These are phyloP conservation scores for Lithocarpus polystachyus DNA, from an alignment of 306 rosid genomes.

Conservation along the genomic window DNA sequence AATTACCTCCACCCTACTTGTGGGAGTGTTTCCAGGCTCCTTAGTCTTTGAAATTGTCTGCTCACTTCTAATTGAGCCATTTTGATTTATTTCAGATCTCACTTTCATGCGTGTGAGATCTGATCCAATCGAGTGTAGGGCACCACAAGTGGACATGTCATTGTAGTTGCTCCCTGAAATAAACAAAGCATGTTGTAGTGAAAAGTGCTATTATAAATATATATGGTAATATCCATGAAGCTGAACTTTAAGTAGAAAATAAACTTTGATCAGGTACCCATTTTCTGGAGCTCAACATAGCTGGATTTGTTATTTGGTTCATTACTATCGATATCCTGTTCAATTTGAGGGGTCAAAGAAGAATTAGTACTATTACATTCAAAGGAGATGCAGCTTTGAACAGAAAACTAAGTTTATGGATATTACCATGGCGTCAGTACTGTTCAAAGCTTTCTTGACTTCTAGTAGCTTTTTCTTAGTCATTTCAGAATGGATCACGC, in stretches of 20 bases:
- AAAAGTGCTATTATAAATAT: not conserved
- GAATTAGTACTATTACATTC: not conserved
- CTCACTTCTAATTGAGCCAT: conserved; percentile 48
- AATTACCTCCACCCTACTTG: conserved; percentile 62
- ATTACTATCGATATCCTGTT: conserved; percentile 58
- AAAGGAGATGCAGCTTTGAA: conserved; percentile 6
- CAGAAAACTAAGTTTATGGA: not conserved
- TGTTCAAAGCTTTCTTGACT: conserved; percentile 62
- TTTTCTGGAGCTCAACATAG: conserved; percentile 15
- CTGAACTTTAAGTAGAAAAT: not conserved
- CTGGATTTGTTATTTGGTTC: conserved; percentile 48
- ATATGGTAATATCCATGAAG: not conserved
- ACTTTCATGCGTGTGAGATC: conserved; percentile 92
- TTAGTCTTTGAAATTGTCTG: conserved; percentile 42
- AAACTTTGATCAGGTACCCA: conserved; percentile 37
- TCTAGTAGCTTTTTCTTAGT: conserved; percentile 65
- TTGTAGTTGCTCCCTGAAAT: conserved; percentile 47
- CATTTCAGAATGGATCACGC: conserved; percentile 72
- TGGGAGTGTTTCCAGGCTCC: conserved; percentile 68
- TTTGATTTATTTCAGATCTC: conserved; percentile 39
- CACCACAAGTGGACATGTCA: conserved; percentile 79
- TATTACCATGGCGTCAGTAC: conserved; percentile 65
- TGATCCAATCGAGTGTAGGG: conserved; percentile 83
- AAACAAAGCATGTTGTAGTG: conserved; percentile 11
- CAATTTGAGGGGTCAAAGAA: not conserved